These are phyloP conservation scores for Didymella arachidicola DNA, from an alignment of 2,329 filamentous ascomycete species.

Conservation along the genomic window DNA sequence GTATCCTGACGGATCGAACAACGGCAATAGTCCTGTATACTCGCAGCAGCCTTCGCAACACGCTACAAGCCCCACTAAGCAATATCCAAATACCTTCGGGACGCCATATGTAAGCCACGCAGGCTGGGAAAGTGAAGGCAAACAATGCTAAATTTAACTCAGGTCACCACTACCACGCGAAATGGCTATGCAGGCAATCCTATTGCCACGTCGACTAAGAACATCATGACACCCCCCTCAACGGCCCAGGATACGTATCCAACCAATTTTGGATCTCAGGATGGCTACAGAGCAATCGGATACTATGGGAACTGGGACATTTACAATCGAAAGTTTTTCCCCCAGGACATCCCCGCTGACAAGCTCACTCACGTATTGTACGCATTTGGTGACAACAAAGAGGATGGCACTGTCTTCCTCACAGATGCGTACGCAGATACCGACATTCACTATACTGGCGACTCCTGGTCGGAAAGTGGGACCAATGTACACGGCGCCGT, in stretches of 20 bases:
- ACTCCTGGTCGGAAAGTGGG: conserved; percentile 71
- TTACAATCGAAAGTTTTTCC: conserved; percentile 84
- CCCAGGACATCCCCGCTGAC: conserved; percentile 80
- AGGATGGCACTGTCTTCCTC: conserved; percentile 72
- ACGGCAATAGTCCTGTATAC: background rate
- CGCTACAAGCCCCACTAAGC: conserved; percentile 7
- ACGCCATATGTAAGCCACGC: conserved; percentile 12
- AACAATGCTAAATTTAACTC: background rate
- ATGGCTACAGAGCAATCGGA: conserved; percentile 55
- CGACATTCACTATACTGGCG: conserved; percentile 66
- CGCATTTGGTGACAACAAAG: conserved; percentile 86
- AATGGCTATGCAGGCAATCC: background rate
- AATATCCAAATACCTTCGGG: conserved; percentile 13
- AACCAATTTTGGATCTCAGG: conserved; percentile 5
- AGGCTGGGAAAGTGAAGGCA: too few species aligned
- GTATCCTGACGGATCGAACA: conserved; percentile 6
- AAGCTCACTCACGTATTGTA: conserved; percentile 91
- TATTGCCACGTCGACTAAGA: conserved; percentile 1
- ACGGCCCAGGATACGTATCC: conserved; percentile 4
- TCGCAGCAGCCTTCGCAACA: conserved; percentile 1
- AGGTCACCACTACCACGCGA: conserved; percentile 9
- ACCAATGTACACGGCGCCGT: conserved; percentile 78
- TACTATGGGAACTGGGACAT: conserved; percentile 86
- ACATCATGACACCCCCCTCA: conserved; percentile 1
- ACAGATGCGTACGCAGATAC: conserved; percentile 44